phyloP scores from a whole-genome alignment of 2,329 filamentous ascomycete genomes.

The Gnomoniopsis sp. region DNA sequence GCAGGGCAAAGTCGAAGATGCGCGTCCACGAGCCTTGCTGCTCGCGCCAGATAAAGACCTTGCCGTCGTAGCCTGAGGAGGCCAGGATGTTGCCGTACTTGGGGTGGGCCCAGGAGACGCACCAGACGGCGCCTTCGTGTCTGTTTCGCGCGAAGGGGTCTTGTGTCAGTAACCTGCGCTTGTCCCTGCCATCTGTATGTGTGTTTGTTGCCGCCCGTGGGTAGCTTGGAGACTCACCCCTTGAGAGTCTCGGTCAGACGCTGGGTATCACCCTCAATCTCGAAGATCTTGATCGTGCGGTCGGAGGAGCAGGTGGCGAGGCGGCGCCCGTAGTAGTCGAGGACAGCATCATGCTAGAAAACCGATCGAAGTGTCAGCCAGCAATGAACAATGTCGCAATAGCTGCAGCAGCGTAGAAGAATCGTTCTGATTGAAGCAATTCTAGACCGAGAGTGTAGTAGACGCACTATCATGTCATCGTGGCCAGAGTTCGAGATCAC shows the following conservation, averaged over 20 bases:
- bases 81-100: conserved; percentile 98
- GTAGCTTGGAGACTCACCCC: conserved; percentile 60
- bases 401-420: not conserved
- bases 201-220: not conserved
- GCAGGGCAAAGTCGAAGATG: conserved; percentile 88
- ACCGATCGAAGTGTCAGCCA: conserved; percentile 16
- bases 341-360: conserved; percentile 88
- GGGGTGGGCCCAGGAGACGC: conserved; percentile 94
- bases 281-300: conserved; percentile 98
- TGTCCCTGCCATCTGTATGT: not conserved
- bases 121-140: conserved; percentile 97
- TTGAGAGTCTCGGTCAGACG: conserved; percentile 88
- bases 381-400: conserved; percentile 17
- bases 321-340: conserved; percentile 96
- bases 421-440: conserved; percentile 8
- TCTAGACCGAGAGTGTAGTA: not conserved
- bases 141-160: conserved; percentile 46
- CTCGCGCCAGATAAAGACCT: conserved; percentile 98
- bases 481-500: conserved; percentile 83
- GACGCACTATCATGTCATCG: conserved; percentile 99
- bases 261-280: conserved; percentile 91
- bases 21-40: conserved; percentile 72
- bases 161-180: not conserved
- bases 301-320: conserved; percentile 97
- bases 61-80: conserved; percentile 93